Conservation (phyloP, 768 basidiomycete genomes). For the Boletus reticulatus region DNA sequence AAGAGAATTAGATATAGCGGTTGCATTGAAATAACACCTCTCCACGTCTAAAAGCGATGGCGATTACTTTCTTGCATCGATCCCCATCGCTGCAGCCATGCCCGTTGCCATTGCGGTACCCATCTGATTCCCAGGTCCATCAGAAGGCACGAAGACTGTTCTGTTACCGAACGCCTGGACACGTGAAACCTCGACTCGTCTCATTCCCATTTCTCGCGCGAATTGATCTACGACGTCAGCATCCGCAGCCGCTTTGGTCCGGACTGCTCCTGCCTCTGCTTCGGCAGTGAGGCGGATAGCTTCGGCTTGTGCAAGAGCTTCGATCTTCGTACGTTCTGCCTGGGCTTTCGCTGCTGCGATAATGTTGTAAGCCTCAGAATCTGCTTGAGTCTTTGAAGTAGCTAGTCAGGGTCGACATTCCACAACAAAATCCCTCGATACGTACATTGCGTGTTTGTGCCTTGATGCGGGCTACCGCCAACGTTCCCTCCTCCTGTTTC, state of each 20-base stretch:
- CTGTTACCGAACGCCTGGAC: conserved; percentile 66
- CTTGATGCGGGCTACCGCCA: conserved; percentile 75
- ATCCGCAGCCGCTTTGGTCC: conserved; percentile 64
- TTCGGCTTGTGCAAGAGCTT: conserved; percentile 75
- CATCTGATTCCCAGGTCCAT: conserved; percentile 56
- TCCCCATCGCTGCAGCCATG: conserved; percentile 68
- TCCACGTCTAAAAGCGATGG: background rate
- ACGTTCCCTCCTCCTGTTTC: conserved; percentile 79
- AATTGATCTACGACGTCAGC: conserved; percentile 57
- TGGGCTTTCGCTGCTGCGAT: conserved; percentile 74
- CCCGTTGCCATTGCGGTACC: conserved; percentile 61
- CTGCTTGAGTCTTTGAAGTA: conserved; percentile 55
- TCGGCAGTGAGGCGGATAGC: conserved; percentile 73
- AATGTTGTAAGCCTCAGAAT: conserved; percentile 71
- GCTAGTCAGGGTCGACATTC: conserved; percentile 6
- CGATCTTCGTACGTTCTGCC: conserved; percentile 63
- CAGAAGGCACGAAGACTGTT: conserved; percentile 69
- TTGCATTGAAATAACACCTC: too few relatives aligned
- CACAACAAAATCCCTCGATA: background rate
- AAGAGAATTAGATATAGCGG: too few relatives aligned
- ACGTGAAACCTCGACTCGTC: conserved; percentile 61
- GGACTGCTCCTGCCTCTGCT: conserved; percentile 69
- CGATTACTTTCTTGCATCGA: conserved; percentile 16
- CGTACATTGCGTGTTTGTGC: conserved; percentile 56
- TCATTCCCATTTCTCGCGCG: conserved; percentile 74